Evolutionary conservation across 306 rosid genomes (phyloP), one percentile per base, ranked within the genome.

Genomic region (Luffa acutangula): DNA sequence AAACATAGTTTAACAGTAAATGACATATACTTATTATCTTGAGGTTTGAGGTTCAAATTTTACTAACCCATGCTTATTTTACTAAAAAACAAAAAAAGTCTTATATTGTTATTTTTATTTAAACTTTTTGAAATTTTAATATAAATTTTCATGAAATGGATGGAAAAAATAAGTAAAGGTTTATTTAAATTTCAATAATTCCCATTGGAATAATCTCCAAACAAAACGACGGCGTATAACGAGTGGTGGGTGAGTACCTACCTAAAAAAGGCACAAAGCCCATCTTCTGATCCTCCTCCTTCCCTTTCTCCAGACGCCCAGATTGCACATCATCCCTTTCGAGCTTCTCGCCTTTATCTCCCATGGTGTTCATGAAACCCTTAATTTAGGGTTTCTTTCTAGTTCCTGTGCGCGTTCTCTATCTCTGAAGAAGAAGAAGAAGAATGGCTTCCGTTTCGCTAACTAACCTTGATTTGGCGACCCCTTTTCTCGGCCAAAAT

Each of bases 391-490:
- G 78, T 83, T 82, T 42, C 17, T 41, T 37, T 10, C 54, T 52
- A 33, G 21, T 49, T 43, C 20, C 67, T 65, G 52, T 41, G 36
- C 37, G 33, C 54, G 36, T 66, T 10, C 80, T 9, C n/a, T 17
- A 4, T 52, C 45, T 74, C 48, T 51, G 78, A 74, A 43, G 53
- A 56, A 73, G 48, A 70, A 34, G 43, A 63, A 36, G 37, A 67
- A 74, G 45, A 49, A 94, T 94, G 98, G 87, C 70, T 31, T 79
- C 92, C 45, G 78, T 89, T 74, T 83, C 89, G 63, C 85, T 89
- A 65, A 86, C 97, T 18, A 36, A 85, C 63, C 87, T 93, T 36
- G 82, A 78, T 63, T 80, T 91, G 84, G 36, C 91, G 71, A 51
- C 87, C 73, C 42, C 91, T 52, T 85, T 89, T 73, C 86, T 92